These are phyloP conservation scores for Yarrowia sp. DNA, from an alignment of 805 yeast genomes.

Conservation along the genomic window DNA sequence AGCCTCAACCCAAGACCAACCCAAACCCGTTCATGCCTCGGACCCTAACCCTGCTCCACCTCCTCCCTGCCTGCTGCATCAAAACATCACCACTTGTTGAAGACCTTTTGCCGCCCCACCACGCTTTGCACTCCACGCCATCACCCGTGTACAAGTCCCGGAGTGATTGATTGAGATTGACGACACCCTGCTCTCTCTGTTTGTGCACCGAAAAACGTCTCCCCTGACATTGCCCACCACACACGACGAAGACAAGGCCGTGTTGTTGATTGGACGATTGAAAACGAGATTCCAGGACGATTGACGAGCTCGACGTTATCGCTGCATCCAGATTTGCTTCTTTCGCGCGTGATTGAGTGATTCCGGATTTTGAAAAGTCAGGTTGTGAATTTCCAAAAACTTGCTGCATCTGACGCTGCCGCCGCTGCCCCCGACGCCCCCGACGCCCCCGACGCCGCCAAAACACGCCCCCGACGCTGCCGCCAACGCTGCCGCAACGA, in stretches of 20 bases:
- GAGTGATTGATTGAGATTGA: neutral
- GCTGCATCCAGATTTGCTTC: too few species aligned
- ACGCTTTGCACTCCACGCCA: neutral
- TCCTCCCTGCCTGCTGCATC: slow-evolving; percentile 23
- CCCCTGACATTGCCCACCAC: neutral
- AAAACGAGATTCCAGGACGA: neutral
- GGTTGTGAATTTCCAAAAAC: too few species aligned
- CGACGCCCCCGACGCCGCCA: too few species aligned
- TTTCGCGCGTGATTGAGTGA: too few species aligned
- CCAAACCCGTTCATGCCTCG: neutral
- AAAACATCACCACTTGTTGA: slow-evolving; percentile 15
- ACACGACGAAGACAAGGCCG: too few species aligned
- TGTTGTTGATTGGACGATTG: neutral
- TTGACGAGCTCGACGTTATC: too few species aligned
- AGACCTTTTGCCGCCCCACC: neutral
- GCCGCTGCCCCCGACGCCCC: too few species aligned
- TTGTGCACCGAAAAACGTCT: neutral
- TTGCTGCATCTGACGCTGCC: too few species aligned
- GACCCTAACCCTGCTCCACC: slow-evolving; percentile 16
- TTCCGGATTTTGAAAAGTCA: too few species aligned
- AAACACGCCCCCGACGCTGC: too few species aligned
- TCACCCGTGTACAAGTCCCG: neutral
- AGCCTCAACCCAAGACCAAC: slow-evolving; percentile 1
- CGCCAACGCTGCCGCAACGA: too few species aligned
- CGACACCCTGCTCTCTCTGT: too few species aligned